Base-by-base conservation (phyloP, 257 asterid species). In the Primulina huaijiensis region DNA sequence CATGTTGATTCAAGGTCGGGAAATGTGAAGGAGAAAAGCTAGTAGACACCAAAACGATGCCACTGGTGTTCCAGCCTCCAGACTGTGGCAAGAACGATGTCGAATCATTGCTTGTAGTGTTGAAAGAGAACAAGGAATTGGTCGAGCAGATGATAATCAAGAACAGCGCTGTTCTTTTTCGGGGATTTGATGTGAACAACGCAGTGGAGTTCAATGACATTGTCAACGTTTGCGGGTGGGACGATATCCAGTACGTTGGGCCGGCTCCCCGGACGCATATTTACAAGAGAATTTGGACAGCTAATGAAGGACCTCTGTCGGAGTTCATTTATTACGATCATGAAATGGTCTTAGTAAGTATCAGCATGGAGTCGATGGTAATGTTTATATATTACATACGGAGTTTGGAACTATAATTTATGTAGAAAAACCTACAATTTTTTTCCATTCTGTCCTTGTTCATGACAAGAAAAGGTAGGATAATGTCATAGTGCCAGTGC, bases 181-280 rank as follows among this genome's bases (percentile, higher is more conserved):
- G 96, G 72, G 96, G 94, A 8, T 90, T 86, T 50, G 88, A 84
- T 31, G 89, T 90, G 6, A 73, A 80, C 58, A 76, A 76, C 40
- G 94, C 94, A 0, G 82, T 74, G 65, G 85, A 85, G 38, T 90
- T 90, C 81, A 86, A 90, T 60, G 97, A 90, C 53, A 77, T 90
- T 17, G 79, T 90, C 10, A 94, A 90, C 72, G 73, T 71, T 11
- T 82, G 69, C 21, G 96, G 89, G 1, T 88, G 96, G 97, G 96
- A 90, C 7, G 87, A 90, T 34, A 90, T 90, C 61, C 82, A 92
- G 35, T 90, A 90, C 29, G 96, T 88, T 66, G 97, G 97, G 12
- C 97, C 97, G 16, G 97, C 97, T 0, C 97, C 97, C 0, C 78
- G 96, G 33, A 88, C 97, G 0, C 97, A 90, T 77, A 70, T 90